Evolutionary conservation across 2,329 filamentous ascomycete species (phyloP), one percentile per base, ranked within the genome.

Genomic region (Zelopaecilomyces penicillatus): DNA sequence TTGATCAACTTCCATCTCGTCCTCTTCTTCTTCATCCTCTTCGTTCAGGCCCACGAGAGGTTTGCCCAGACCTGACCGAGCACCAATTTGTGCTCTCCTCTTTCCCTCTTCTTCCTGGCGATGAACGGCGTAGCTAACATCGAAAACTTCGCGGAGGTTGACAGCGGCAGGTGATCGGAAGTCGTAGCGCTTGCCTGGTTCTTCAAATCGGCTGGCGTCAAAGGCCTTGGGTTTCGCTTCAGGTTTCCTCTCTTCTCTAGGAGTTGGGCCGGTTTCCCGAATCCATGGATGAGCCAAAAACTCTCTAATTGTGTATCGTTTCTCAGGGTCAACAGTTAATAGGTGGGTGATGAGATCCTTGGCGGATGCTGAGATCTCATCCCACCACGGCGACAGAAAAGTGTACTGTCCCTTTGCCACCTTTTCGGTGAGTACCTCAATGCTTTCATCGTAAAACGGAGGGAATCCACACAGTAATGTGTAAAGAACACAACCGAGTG

Each of bases 301-400:
- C 59, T 97, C 83, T 48, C 78, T 81, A 61, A 98, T 98, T 3
- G 87, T 90, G 66, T 88, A 98, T 12, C 93, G 83, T 73, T 95
- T 91, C 49, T 95, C 88, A 0, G 93, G 93, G 54, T 98, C 89
- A 48, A 98, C 93, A 0, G 88, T 94, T 50, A 98, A 70, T 0
- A 98, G 78, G 64, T 98, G 93, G 4, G 86, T 87, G 46, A 98
- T 91, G 7, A 98, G 73, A 57, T 98, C 91, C 64, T 97, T 88
- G 0, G 93, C 93, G 4, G 87, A 83, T 63, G 93, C 89, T 49
- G 91, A 96, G 50, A 98, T 97, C 47, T 96, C 90, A 55, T 98
- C 93, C 93, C 93, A 98, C 93, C 93, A 98, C 0, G 93, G 93
- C 3, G 91, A 97, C 37, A 98, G 70, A 71, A 98, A 98, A 0